Evolutionary conservation across 2,329 filamentous ascomycete species (phyloP).

Genomic region (Cladosporium sp.): DNA sequence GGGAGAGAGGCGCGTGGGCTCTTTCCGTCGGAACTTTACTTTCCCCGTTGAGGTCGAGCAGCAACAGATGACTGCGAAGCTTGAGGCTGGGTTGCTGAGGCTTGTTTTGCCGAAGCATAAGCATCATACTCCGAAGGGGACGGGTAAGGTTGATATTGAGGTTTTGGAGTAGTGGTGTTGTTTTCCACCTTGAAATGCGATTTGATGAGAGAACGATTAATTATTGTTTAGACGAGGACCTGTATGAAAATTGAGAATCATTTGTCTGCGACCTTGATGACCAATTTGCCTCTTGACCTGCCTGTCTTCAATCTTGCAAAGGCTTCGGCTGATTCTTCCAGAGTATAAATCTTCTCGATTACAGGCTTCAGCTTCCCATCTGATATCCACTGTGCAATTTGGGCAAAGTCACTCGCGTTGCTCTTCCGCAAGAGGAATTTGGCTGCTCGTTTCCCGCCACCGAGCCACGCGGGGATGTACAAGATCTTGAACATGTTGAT

Average conservation of each 20-base stretch:
- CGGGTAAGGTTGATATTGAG: conserved; percentile 14
- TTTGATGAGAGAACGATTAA: background rate
- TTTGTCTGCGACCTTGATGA: conserved; percentile 32
- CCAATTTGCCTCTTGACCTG: conserved; percentile 55
- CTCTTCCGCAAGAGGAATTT: conserved; percentile 34
- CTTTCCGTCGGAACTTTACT: conserved; percentile 15
- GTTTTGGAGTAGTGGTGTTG: conserved; percentile 4
- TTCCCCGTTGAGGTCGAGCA: conserved; percentile 17
- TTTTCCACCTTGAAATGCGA: background rate
- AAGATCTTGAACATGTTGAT: conserved; percentile 29
- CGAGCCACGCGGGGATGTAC: conserved; percentile 44
- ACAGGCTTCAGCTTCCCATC: conserved; percentile 34
- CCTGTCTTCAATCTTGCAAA: conserved; percentile 55
- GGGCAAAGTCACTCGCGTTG: conserved; percentile 41
- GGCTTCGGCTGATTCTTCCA: conserved; percentile 54
- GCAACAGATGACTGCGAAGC: conserved; percentile 11
- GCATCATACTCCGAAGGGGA: conserved; percentile 13
- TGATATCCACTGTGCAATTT: conserved; percentile 33
- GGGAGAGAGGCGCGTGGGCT: conserved; percentile 11
- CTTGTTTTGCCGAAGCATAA: conserved; percentile 15
- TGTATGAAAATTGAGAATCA: no score
- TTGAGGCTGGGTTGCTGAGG: conserved; percentile 10
- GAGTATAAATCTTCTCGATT: conserved; percentile 51
- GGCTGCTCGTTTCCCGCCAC: conserved; percentile 46
- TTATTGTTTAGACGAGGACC: background rate